Base-by-base conservation (phyloP, 345 rosid species). In the Sonneratia caseolaris region DNA sequence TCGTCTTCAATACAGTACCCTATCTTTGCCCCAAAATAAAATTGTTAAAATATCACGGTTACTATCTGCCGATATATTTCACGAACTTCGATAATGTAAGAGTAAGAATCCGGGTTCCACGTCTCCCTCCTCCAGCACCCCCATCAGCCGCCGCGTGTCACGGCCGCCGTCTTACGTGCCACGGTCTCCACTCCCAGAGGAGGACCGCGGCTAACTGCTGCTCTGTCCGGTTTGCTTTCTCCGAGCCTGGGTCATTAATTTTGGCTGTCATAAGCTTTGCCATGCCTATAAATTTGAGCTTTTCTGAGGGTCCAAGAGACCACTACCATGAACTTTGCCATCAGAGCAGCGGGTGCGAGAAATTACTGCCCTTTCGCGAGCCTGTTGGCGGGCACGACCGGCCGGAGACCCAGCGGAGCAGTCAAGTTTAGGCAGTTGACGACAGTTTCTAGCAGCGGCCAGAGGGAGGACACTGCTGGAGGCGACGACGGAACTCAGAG, bases 331-430 rank as follows among this genome's bases (percentile, higher is more conserved):
- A 70, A 55, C 72, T 36, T 70, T 2, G 72, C 48, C 65, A 7
- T n/a, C 57, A 2, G 57, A 19, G 24, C 64, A 64, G 57, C 72
- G 37, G 48, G n/a, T n/a, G n/a, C 64, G 43, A 70, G 64, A 36
- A 21, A 6, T 27, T 70, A 55, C 64, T 42, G 37, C n/a, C 48
- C 15, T 42, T 22, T 19, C 56, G 47, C 48, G 72, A 70, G 19
- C 57, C 42, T 55, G 64, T 32, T 70, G 16, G 40, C 72, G 13
- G 47, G 36, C 11, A 64, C 72, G 1, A 64, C 6, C 47, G 35
- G 19, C 64, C 36, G 47, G 72, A 55, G 72, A 70, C 38, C 72
- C 48, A 8, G 35, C 0, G 72, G 72, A 37, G 72, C 72, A 7
- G 19, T 64, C 74, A 22, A 64, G 19, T 61, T 64, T 8, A 62